A percentile compares a stretch with the other conserved stretches of the same genome.
These are phyloP conservation scores for Hippophae rhamnoides DNA, from an alignment of 306 rosid genomes.

Conservation along the genomic window DNA sequence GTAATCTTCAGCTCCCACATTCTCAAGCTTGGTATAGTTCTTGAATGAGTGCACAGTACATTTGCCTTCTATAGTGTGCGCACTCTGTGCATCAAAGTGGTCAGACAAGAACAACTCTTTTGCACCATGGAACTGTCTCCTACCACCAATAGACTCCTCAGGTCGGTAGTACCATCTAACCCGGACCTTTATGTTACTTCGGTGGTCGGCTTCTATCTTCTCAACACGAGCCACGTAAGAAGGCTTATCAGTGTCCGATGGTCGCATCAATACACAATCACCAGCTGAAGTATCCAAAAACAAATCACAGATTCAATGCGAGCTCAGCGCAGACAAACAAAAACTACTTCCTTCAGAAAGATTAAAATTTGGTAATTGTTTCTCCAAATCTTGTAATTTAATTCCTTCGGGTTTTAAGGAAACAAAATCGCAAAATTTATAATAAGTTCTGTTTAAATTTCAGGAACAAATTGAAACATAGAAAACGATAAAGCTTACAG, in stretches of 20 bases:
- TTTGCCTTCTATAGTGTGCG: slow-evolving; percentile 56
- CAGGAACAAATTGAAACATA: neutral
- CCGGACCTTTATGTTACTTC: slow-evolving; percentile 47
- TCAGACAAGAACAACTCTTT: slow-evolving; percentile 54
- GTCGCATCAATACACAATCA: slow-evolving; percentile 52
- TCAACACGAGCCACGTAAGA: slow-evolving; percentile 55
- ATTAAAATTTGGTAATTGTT: neutral
- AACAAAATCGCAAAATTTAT: slow-evolving; percentile 1
- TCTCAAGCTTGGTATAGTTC: slow-evolving; percentile 59
- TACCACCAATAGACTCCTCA: slow-evolving; percentile 51
- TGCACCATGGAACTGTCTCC: slow-evolving; percentile 59
- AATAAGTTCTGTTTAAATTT: slow-evolving; percentile 3
- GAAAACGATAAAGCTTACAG: no score
- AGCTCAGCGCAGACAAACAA: neutral
- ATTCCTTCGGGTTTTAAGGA: neutral
- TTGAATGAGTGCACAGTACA: slow-evolving; percentile 56
- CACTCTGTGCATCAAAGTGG: slow-evolving; percentile 58
- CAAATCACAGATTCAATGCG: slow-evolving; percentile 8
- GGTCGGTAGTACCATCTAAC: slow-evolving; percentile 63
- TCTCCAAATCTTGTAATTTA: neutral
- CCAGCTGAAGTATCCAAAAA: slow-evolving; percentile 31
- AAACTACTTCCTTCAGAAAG: no score
- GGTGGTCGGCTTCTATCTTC: slow-evolving; percentile 49
- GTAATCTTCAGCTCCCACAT: slow-evolving; percentile 55
- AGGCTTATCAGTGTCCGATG: slow-evolving; percentile 50